Base-by-base conservation (phyloP, 495 filamentous ascomycete genomes). In the Lasiosphaeriaceae sp. region DNA sequence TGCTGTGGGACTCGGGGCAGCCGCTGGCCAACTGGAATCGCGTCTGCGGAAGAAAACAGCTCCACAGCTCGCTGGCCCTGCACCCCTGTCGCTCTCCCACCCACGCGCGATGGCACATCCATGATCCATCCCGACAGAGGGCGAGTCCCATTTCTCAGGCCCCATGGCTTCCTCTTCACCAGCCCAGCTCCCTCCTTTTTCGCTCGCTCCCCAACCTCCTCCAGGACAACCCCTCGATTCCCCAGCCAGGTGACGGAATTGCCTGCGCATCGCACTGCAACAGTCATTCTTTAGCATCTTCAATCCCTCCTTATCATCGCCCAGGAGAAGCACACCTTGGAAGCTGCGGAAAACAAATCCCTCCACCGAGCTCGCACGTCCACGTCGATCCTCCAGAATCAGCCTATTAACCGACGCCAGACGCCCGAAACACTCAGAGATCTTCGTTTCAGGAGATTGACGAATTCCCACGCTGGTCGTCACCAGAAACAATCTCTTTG, bases 201-300 rank as follows among this genome's bases (percentile, higher is more conserved):
- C 11, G n/a, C 47, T 26, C 23, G 46, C 46, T 47, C 23, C 47
- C 47, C 47, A 50, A 50, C 47, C 47, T 50, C 47, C 22, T 19
- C 47, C 21, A 50, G 22, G 22, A 50, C 47, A 50, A 50, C 47
- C 47, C 47, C 47, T 24, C 47, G 47, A 34, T 50, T 24, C 22
- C 23, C 47, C 9, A 8, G 4, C 12, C 24, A 0, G 12, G 11
- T 16, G 47, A 22, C 16, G 47, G 7, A 19, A 31, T 14, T 19
- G 22, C 47, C 9, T 14, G 47, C 23, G 24, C 24, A 16, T 14
- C 12, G 39, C 24, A 24, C n/a, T 50, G 9, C 24, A 24, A 9
- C n/a, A 24, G 22, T 24, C 24, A 50, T 24, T 31, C 24, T 50
- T 50, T 26, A 17, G 22, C 47, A 49, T 43, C n/a, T 43, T 43